Evolutionary conservation across 2,329 filamentous ascomycete genomes (phyloP).

Genomic region (Scedosporium apiospermum): DNA sequence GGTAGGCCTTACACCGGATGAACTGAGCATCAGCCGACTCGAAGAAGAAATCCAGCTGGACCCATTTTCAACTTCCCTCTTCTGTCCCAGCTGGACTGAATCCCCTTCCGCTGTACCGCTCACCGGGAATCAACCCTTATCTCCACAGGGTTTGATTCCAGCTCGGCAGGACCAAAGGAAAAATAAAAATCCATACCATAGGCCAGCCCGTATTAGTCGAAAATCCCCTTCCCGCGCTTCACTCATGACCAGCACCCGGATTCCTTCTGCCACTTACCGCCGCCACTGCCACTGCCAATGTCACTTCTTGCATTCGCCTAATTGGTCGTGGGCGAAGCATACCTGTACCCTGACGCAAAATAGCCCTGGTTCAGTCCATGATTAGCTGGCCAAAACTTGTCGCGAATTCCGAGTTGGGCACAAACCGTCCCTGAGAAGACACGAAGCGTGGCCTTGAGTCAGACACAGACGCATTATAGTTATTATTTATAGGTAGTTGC

Average conservation of each 20-base stretch:
- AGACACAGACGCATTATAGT: not conserved
- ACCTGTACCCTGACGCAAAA: not conserved
- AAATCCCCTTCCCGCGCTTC: not conserved
- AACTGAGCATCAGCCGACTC: not conserved
- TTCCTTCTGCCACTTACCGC: not conserved
- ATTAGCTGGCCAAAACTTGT: not conserved
- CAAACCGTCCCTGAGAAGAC: not conserved
- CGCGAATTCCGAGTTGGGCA: not conserved
- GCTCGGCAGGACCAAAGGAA: not conserved
- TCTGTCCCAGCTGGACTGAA: not conserved
- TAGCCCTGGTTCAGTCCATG: not conserved
- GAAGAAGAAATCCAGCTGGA: not conserved
- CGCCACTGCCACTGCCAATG: not conserved
- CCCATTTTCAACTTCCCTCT: not conserved
- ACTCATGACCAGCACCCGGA: not conserved
- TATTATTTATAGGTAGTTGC: not conserved
- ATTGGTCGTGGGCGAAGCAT: not conserved
- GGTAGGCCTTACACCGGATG: not conserved
- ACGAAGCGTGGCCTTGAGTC: not conserved
- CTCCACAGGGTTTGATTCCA: not conserved
- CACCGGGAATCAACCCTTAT: not conserved
- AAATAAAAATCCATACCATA: not conserved
- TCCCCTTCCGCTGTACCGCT: not conserved
- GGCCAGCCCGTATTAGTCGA: not conserved
- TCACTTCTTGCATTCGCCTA: not conserved